These are phyloP conservation scores for Colletotrichum incanum DNA, from an alignment of 2,329 filamentous ascomycete genomes.

Conservation along the genomic window DNA sequence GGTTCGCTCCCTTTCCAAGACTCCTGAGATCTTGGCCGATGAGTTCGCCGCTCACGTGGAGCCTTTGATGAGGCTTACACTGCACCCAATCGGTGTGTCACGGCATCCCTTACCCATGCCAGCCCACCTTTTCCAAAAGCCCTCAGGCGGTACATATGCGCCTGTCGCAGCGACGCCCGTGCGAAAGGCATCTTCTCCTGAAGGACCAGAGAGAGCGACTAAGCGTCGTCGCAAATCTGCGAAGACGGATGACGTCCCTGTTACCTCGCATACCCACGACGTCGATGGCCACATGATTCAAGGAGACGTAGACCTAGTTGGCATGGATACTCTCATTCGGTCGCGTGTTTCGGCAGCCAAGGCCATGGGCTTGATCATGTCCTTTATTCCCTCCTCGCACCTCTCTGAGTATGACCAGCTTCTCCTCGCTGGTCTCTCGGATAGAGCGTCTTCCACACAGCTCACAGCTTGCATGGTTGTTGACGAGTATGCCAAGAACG, in stretches of 20 bases:
- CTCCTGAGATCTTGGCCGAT: constrained; percentile 75
- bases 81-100: constrained; percentile 93
- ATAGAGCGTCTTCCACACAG: constrained; percentile 87
- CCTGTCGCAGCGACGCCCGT: constrained; percentile 61
- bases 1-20: constrained; percentile 77
- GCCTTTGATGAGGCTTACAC: constrained; percentile 85
- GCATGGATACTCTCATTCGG: constrained; percentile 88
- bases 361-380: constrained; percentile 89
- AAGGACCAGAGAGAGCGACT: constrained; percentile 73
- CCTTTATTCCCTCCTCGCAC: constrained; percentile 76
- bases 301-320: constrained; percentile 95
- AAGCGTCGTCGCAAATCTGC: constrained; percentile 88
- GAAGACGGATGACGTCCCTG: constrained; percentile 80
- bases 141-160: constrained; percentile 88
- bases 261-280: constrained; percentile 84
- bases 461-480: constrained; percentile 86
- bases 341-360: constrained; percentile 90
- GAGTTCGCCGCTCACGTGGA: constrained; percentile 84
- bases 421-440: constrained; percentile 78
- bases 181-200: constrained; percentile 67
- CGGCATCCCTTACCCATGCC: constrained; percentile 96
- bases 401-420: constrained; percentile 76
- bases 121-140: constrained; percentile 88
- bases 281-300: constrained; percentile 98
- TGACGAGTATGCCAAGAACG: constrained; percentile 86